A percentile compares a stretch with the other conserved stretches of the same genome.
Evolutionary conservation across 805 yeast genomes (phyloP).

Genomic region (Ogataea parapolymorpha): DNA sequence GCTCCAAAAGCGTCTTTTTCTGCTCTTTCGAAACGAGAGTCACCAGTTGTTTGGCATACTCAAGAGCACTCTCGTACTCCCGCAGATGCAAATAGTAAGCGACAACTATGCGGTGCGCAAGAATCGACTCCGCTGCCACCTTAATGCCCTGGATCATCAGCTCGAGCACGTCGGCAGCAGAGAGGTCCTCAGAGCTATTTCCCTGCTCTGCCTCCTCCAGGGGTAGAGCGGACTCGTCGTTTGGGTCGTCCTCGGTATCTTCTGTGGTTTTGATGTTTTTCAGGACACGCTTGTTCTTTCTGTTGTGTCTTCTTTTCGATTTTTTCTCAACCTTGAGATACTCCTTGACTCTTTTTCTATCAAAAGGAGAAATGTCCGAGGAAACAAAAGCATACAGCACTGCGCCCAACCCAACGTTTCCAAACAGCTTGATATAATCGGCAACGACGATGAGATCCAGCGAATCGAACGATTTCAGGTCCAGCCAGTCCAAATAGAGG

Average conservation of each 20-base stretch:
- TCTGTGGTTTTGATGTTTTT: slow-evolving; percentile 11
- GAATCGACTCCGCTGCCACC: slow-evolving; percentile 39
- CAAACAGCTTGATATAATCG: slow-evolving; percentile 56
- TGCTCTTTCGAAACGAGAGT: slow-evolving; percentile 47
- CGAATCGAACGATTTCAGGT: slow-evolving; percentile 46
- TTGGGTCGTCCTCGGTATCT: slow-evolving; percentile 26
- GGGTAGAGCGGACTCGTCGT: slow-evolving; percentile 15
- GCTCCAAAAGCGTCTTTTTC: slow-evolving; percentile 42
- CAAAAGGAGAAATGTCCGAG: slow-evolving; percentile 69
- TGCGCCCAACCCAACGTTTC: slow-evolving; percentile 50
- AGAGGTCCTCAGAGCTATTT: slow-evolving; percentile 14
- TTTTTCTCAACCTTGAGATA: slow-evolving; percentile 19
- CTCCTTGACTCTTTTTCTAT: slow-evolving; percentile 29
- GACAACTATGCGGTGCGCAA: slow-evolving; percentile 65
- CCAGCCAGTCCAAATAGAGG: slow-evolving; percentile 68
- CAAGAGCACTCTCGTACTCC: slow-evolving; percentile 62
- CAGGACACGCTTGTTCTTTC: slow-evolving; percentile 17
- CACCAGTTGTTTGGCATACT: slow-evolving; percentile 58
- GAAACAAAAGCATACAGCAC: slow-evolving; percentile 61
- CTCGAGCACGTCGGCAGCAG: slow-evolving; percentile 38
- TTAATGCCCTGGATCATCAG: slow-evolving; percentile 39
- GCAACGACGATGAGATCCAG: slow-evolving; percentile 46
- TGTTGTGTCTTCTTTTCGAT: slow-evolving; percentile 3
- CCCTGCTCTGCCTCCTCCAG: slow-evolving; percentile 13
- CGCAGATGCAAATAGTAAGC: slow-evolving; percentile 55